phyloP scores from a whole-genome alignment of 2,329 filamentous ascomycete genomes.

The Fusarium sp. region DNA sequence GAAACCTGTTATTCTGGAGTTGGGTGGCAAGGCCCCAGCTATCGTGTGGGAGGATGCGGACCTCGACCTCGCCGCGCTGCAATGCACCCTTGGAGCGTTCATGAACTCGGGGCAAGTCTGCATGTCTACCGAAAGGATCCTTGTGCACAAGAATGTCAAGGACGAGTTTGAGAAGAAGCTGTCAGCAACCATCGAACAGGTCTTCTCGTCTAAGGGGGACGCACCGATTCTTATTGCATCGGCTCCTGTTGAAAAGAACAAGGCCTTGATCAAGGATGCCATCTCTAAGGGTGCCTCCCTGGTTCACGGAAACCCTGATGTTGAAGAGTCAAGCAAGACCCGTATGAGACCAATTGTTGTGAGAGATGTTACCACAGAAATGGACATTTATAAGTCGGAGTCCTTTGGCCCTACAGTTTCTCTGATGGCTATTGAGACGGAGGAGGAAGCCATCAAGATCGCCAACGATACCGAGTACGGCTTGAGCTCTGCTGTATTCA shows the following conservation, averaged over 20 bases:
- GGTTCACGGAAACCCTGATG: slow-evolving; percentile 51
- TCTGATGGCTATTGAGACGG: slow-evolving; percentile 70
- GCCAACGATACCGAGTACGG: slow-evolving; percentile 88
- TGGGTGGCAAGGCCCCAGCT: slow-evolving; percentile 83
- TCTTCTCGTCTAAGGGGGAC: slow-evolving; percentile 67
- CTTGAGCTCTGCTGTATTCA: slow-evolving; percentile 76
- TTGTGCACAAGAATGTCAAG: slow-evolving; percentile 62
- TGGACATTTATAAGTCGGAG: slow-evolving; percentile 81
- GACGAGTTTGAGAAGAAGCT: slow-evolving; percentile 59
- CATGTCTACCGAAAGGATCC: slow-evolving; percentile 83
- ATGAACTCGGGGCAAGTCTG: slow-evolving; percentile 83
- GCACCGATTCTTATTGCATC: slow-evolving; percentile 76
- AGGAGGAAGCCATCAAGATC: slow-evolving; percentile 76
- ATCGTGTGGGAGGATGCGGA: slow-evolving; percentile 86
- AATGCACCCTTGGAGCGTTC: slow-evolving; percentile 77
- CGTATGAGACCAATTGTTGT: slow-evolving; percentile 74
- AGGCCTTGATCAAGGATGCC: slow-evolving; percentile 73
- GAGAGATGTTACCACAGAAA: slow-evolving; percentile 66
- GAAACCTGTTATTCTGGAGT: slow-evolving; percentile 83
- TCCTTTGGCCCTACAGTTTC: slow-evolving; percentile 81
- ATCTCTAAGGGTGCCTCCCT: slow-evolving; percentile 70
- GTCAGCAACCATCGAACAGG: slow-evolving; percentile 49
- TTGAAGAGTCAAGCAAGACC: slow-evolving; percentile 47
- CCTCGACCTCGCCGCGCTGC: slow-evolving; percentile 73
- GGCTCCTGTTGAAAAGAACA: slow-evolving; percentile 72